phyloP scores from a whole-genome alignment of 2,329 filamentous ascomycete genomes.

The Chaetothyriales sp. region DNA sequence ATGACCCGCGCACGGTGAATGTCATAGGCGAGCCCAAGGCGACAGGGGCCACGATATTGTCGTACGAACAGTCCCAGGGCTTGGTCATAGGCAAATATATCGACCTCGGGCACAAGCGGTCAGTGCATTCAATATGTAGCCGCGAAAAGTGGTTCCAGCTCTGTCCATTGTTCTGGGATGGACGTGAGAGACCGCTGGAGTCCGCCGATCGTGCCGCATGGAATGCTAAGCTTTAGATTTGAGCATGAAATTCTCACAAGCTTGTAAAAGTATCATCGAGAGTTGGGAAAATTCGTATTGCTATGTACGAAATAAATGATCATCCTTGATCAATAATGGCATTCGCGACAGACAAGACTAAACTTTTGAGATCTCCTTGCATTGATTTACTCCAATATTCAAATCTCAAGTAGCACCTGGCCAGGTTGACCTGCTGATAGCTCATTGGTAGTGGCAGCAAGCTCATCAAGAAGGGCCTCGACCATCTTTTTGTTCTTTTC shows the following conservation, averaged over 20 bases:
- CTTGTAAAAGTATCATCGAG: too few relatives aligned
- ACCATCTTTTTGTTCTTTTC: constrained; percentile 42
- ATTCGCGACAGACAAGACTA: too few relatives aligned
- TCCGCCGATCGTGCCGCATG: constrained; percentile 33
- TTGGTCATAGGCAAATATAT: constrained; percentile 60
- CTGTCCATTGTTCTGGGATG: constrained; percentile 36
- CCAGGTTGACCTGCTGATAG: constrained; percentile 23
- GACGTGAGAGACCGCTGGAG: constrained; percentile 30
- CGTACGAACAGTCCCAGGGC: constrained; percentile 63
- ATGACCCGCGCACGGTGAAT: constrained; percentile 42
- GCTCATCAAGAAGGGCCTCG: constrained; percentile 36
- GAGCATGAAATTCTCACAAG: too few relatives aligned
- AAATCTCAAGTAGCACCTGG: too few relatives aligned
- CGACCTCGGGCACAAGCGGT: constrained; percentile 59
- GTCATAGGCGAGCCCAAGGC: constrained; percentile 55
- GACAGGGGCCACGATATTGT: constrained; percentile 54
- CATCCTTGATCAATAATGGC: too few relatives aligned
- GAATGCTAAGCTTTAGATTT: constrained; percentile 32
- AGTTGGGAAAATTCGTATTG: too few relatives aligned
- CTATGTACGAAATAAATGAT: too few relatives aligned
- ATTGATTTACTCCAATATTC: too few relatives aligned
- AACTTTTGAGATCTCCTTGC: too few relatives aligned
- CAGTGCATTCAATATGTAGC: constrained; percentile 51
- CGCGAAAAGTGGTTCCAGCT: constrained; percentile 59
- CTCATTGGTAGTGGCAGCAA: constrained; percentile 30